These are phyloP conservation scores for Entonaema liquescens DNA, from an alignment of 495 filamentous ascomycete genomes.

Conservation along the genomic window DNA sequence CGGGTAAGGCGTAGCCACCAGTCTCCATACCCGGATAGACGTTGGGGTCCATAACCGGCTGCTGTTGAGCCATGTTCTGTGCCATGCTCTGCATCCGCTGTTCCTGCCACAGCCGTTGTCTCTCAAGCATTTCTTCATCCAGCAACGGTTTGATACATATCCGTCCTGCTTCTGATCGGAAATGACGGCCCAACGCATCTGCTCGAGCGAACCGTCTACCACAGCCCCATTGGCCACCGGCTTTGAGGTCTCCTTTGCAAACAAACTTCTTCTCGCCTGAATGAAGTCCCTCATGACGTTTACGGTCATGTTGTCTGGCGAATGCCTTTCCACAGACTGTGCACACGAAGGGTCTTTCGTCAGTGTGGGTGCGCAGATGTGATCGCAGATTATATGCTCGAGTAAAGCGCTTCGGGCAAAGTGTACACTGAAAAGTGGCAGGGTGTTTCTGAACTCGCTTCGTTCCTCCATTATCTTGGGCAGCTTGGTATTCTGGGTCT, in stretches of 20 bases:
- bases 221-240: constrained; percentile 88
- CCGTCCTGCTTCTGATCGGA: constrained; percentile 92
- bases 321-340: constrained; percentile 97
- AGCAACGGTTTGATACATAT: constrained; percentile 96
- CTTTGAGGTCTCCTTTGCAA: constrained; percentile 87
- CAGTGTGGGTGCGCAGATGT: constrained; percentile 91
- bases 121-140: constrained; percentile 86
- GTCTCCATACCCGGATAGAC: constrained; percentile 60
- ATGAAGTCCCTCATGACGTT: constrained; percentile 89
- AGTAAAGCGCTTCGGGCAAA: constrained; percentile 89
- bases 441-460: constrained; percentile 95
- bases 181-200: constrained; percentile 95
- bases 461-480: constrained; percentile 60
- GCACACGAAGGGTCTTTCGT: constrained; percentile 93
- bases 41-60: constrained; percentile 60
- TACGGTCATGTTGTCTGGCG: constrained; percentile 91
- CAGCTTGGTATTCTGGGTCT: constrained; percentile 83
- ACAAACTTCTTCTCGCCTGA: constrained; percentile 97
- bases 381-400: constrained; percentile 90
- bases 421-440: constrained; percentile 84
- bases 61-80: constrained; percentile 58
- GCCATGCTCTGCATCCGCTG: constrained; percentile 66
- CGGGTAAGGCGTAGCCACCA: constrained; percentile 76
- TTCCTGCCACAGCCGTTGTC: constrained; percentile 71
- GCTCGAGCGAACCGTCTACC: constrained; percentile 93